A percentile compares a stretch with the other conserved stretches of the same genome.
Conservation (phyloP, 306 rosid species). For the Lithocarpus polystachyus region DNA sequence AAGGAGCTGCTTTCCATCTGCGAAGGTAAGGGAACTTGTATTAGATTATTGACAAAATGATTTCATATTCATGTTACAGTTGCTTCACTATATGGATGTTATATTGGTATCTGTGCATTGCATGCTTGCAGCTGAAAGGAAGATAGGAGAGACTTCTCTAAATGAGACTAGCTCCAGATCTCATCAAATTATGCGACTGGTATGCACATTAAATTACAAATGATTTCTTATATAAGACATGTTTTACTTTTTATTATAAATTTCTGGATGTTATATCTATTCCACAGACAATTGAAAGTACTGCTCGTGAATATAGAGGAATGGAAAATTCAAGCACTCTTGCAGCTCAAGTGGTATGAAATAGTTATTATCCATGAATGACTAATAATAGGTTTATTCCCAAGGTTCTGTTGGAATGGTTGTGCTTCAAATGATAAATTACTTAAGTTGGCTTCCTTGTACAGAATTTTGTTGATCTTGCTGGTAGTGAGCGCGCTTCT, state of each 20-base stretch:
- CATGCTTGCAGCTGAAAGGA: constrained; percentile 69
- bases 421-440: constrained; percentile 7
- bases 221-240: not conserved
- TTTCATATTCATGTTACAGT: not conserved
- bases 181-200: constrained; percentile 91
- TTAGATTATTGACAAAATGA: not conserved
- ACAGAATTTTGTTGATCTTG: constrained; percentile 92
- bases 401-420: not conserved
- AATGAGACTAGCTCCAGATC: constrained; percentile 95
- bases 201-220: constrained; percentile 27
- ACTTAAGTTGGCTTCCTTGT: constrained; percentile 7
- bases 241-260: not conserved
- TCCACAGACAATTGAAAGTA: constrained; percentile 81
- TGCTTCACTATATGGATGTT: not conserved
- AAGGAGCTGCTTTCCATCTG: constrained; percentile 64
- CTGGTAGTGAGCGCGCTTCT: constrained; percentile 94
- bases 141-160: constrained; percentile 85
- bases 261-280: not conserved
- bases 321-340: constrained; percentile 46
- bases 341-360: constrained; percentile 75
- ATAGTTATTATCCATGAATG: not conserved
- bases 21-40: constrained; percentile 45
- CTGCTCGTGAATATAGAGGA: constrained; percentile 40
- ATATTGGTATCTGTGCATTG: not conserved
- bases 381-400: not conserved